These are phyloP conservation scores for Nemania diffusa DNA, from an alignment of 2,329 filamentous ascomycete genomes.

Conservation along the genomic window DNA sequence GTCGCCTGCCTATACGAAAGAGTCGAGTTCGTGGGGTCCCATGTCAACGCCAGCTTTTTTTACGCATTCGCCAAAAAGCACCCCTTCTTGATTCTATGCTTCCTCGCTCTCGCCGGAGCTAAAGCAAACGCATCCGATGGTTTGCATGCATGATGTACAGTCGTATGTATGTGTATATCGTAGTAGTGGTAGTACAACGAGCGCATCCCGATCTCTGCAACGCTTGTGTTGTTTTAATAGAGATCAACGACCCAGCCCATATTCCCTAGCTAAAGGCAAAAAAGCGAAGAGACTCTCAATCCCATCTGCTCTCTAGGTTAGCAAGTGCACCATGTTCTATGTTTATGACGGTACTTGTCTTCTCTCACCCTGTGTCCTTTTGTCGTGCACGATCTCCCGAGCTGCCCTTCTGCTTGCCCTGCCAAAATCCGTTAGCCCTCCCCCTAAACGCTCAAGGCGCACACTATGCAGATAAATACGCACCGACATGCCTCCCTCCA, in stretches of 20 bases:
- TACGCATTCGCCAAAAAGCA: not conserved
- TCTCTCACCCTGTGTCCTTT: constrained; percentile 78
- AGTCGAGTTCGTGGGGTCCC: not conserved
- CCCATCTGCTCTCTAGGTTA: constrained; percentile 29
- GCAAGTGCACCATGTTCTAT: not conserved
- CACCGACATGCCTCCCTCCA: constrained; percentile 87
- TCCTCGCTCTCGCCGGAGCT: constrained; percentile 24
- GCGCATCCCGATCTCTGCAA: constrained; percentile 16
- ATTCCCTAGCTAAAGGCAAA: not conserved
- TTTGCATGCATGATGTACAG: constrained; percentile 36
- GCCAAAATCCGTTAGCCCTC: constrained; percentile 25
- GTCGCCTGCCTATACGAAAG: too few relatives aligned
- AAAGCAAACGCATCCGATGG: constrained; percentile 19
- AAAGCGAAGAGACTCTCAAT: constrained; percentile 14
- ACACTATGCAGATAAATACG: constrained; percentile 51
- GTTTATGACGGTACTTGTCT: constrained; percentile 43
- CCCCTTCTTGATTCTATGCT: constrained; percentile 17
- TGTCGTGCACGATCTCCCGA: constrained; percentile 76
- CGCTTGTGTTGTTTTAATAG: constrained; percentile 7
- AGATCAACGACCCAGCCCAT: constrained; percentile 8
- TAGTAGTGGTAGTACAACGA: constrained; percentile 39
- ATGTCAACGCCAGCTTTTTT: constrained; percentile 1
- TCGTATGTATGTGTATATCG: constrained; percentile 22
- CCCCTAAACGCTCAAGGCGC: not conserved
- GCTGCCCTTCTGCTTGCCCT: constrained; percentile 77